Evolutionary conservation across 257 asterid species (phyloP), one percentile per base, ranked within the genome.

Genomic region (Capsicum baccatum): DNA sequence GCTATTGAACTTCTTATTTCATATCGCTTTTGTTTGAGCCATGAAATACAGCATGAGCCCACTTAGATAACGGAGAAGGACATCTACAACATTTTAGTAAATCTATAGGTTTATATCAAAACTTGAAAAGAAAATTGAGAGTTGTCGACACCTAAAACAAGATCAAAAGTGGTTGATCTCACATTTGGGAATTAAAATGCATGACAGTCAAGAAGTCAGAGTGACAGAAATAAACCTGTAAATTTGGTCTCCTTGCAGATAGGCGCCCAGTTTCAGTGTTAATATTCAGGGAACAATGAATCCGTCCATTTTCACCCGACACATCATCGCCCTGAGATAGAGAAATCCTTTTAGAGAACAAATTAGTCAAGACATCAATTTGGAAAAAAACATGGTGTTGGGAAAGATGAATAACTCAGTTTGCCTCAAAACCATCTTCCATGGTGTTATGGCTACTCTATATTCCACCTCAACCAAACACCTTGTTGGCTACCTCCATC

Each of bases 231-330:
- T 81, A 79, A 82, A 97, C 99, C 99, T 97, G 99, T 90, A 97
- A 92, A 94, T 97, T 97, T 81, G 99, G 99, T 83, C 99, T 91
- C 89, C 99, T 93, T 42, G 99, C 99, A 87, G 99, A 97, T 82
- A 97, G 89, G 83, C 98, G 91, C 68, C 99, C 99, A 57, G 99
- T 97, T 91, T 97, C 99, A 8, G 99, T 97, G 91, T 97, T 97
- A 83, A 97, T 94, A 90, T 97, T 97, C 83, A 97, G 92, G 50
- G 99, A 97, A 87, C 99, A 97, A 89, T 95, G 99, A 85, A 97
- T 89, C 84, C 99, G 93, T 55, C 95, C 97, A 80, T 94, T 89
- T 89, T 87, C 92, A 83, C 99, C 99, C 56, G 97, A 90, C 74
- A 95, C 89, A 83, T 89, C 93, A 86, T 79, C 85, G 35, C 99